phyloP scores from a whole-genome alignment of 2,329 filamentous ascomycete species.

The Colletotrichum aenigma region DNA sequence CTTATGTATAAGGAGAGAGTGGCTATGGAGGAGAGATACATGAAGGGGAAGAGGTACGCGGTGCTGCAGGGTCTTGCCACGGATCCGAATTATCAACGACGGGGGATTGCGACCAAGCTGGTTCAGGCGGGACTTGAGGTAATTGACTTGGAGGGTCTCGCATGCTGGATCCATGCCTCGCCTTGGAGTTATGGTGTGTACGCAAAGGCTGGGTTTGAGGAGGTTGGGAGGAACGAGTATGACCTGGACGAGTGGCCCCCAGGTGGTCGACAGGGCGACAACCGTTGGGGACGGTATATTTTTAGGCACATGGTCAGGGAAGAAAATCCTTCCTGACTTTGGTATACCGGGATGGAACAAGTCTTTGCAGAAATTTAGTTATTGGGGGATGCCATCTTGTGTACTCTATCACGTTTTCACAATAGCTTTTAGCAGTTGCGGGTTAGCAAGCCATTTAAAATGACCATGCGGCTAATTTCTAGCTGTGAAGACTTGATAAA shows the following conservation, averaged over 20 bases:
- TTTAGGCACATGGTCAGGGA: slow-evolving; percentile 1
- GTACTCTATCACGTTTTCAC: background rate
- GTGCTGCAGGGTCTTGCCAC: background rate
- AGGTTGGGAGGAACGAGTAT: slow-evolving; percentile 1
- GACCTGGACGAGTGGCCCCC: background rate
- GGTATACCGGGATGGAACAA: background rate
- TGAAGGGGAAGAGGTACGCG: background rate
- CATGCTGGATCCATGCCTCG: slow-evolving; percentile 4
- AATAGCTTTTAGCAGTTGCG: background rate
- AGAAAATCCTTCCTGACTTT: background rate
- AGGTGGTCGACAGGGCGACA: background rate
- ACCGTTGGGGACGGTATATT: background rate
- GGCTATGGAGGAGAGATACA: background rate
- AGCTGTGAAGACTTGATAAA: background rate
- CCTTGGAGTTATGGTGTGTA: background rate
- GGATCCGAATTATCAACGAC: background rate
- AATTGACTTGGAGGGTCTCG: background rate
- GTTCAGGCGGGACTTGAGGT: background rate
- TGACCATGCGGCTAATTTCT: background rate
- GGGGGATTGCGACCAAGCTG: background rate
- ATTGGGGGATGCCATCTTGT: background rate
- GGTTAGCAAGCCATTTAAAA: background rate
- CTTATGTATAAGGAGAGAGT: slow-evolving; percentile 3
- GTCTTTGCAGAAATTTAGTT: background rate
- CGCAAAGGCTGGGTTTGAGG: background rate